phyloP scores from a whole-genome alignment of 352 stramenopile species.

The Phytophthora brassicae region DNA sequence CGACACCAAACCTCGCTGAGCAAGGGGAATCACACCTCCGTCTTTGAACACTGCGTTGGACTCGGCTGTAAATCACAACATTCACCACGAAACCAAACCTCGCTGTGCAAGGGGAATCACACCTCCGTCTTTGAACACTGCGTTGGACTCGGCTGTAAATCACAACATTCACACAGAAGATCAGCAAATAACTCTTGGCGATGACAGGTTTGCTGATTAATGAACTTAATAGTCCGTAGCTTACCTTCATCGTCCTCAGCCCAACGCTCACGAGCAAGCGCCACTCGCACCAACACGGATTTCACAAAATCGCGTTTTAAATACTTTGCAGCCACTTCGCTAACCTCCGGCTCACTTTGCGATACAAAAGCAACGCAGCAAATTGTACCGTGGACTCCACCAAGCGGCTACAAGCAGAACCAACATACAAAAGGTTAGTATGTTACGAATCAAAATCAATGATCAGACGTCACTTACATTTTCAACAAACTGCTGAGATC shows the following conservation, averaged over 20 bases:
- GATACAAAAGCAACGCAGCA: constrained; percentile 59
- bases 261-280: constrained; percentile 54
- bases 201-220: constrained; percentile 4
- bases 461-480: constrained; percentile 19
- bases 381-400: constrained; percentile 50
- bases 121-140: constrained; percentile 41
- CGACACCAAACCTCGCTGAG: constrained; percentile 44
- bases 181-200: constrained; percentile 13
- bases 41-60: constrained; percentile 38
- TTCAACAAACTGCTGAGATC: constrained; percentile 15
- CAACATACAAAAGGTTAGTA: neutral
- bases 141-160: constrained; percentile 21
- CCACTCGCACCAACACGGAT: constrained; percentile 55
- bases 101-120: constrained; percentile 48
- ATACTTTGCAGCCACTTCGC: constrained; percentile 42
- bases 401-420: constrained; percentile 27
- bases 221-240: neutral
- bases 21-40: constrained; percentile 42
- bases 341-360: constrained; percentile 30
- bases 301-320: constrained; percentile 76
- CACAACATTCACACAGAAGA: constrained; percentile 20
- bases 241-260: constrained; percentile 40
- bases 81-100: constrained; percentile 45
- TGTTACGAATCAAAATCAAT: neutral
- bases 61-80: no score